Percentiles rank a stretch among this genome's conserved stretches.
Evolutionary conservation across 768 basidiomycete species (phyloP).

Genomic region (Termitomyces sp.): DNA sequence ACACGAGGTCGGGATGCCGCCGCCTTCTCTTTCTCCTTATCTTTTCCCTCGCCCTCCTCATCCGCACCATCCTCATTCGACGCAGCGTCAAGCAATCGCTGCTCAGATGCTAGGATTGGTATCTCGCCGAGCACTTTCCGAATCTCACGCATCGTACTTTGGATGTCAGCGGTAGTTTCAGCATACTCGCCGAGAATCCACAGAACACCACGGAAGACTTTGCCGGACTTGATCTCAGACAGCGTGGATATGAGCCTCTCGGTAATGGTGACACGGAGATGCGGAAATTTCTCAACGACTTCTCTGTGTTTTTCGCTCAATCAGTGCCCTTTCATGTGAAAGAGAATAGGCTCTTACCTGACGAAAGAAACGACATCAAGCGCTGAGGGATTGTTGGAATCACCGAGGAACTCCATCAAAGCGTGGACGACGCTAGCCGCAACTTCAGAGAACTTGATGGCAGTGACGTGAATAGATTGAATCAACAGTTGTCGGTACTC

Average conservation of each 20-base stretch:
- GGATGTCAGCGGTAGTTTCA: slow-evolving; percentile 59
- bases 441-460: slow-evolving; percentile 95
- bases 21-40: slow-evolving; percentile 47
- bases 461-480: slow-evolving; percentile 94
- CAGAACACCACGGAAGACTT: slow-evolving; percentile 92
- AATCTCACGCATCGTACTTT: slow-evolving; percentile 68
- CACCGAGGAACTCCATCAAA: slow-evolving; percentile 90
- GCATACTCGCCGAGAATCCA: slow-evolving; percentile 99
- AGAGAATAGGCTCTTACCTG: slow-evolving; percentile 23
- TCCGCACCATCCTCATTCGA: slow-evolving; percentile 37
- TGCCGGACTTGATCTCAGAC: slow-evolving; percentile 88
- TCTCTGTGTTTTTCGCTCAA: slow-evolving; percentile 43
- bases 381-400: slow-evolving; percentile 91
- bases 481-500: slow-evolving; percentile 97
- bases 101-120: slow-evolving; percentile 93
- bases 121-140: slow-evolving; percentile 90
- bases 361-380: slow-evolving; percentile 85
- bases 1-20: slow-evolving; percentile 63
- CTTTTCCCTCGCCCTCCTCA: slow-evolving; percentile 36
- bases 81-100: slow-evolving; percentile 74
- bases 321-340: neutral
- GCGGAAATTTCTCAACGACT: slow-evolving; percentile 96
- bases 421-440: slow-evolving; percentile 94
- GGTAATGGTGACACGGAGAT: slow-evolving; percentile 74
- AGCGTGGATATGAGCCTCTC: slow-evolving; percentile 82